Evolutionary conservation across 768 basidiomycete genomes (phyloP), one percentile per base, ranked within the genome.

Genomic region (Phallus indusiatus): DNA sequence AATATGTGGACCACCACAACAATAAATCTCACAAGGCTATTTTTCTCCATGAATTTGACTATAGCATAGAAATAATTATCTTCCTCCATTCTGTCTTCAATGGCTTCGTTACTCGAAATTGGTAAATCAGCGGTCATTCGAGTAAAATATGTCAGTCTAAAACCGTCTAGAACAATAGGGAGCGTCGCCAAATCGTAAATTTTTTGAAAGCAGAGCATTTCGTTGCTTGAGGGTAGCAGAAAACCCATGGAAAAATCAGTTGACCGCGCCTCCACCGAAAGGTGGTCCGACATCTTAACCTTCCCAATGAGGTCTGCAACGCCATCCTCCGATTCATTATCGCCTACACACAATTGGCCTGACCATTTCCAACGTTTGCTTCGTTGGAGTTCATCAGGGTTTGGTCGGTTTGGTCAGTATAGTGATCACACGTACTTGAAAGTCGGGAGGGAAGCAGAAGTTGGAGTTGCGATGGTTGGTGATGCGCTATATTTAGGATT

Each of bases 1-100:
- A 55, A 4, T n/a, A 47, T 20, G 55, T 53, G 49, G 58, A 51
- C 17, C 54, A 48, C 48, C 16, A 53, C 54, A 36, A 58, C 47
- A 58, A n/a, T 28, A 63, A 60, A 18, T 61, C 75, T 48, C 62
- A 84, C 86, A 70, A 81, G 71, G 56, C 72, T 70, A 59, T 73
- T 71, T 63, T 69, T 76, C 35, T 66, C 64, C 76, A 88, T 76
- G 59, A 81, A 77, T 1, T 64, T 55, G 17, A 71, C 71, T 14
- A 87, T 62, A 5, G 36, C 5, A 33, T n/a, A 18, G 17, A 59
- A 59, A 14, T 11, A n/a, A 52, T 20, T 53, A 24, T 59, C 49
- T 14, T 52, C 57, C 10, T 51, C 21, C 18, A 28, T 28, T 7
- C 28, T 28, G 7, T 28, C 28, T 3, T 28, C 28, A 28, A 2